Percentiles rank a stretch among this genome's conserved stretches.
phyloP scores from a whole-genome alignment of 441 rosid species.

The Theobroma grandiflorum region DNA sequence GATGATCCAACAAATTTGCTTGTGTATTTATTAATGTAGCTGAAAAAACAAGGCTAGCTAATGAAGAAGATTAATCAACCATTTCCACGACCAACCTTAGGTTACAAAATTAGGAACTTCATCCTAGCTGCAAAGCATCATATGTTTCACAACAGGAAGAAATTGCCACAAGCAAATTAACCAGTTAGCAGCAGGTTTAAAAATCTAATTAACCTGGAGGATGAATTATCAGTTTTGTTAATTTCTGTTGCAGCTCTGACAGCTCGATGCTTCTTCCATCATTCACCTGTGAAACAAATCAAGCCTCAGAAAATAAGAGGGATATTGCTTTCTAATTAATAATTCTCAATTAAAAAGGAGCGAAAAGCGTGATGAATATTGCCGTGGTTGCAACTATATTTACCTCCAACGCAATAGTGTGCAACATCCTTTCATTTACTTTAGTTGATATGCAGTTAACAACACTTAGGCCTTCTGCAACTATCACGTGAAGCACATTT shows the following conservation, averaged over 20 bases:
- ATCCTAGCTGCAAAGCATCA: not conserved
- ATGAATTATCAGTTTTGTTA: constrained; percentile 12
- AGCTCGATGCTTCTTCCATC: constrained; percentile 30
- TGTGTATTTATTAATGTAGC: too few species aligned
- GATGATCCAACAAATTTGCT: too few species aligned
- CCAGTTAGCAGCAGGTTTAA: not conserved
- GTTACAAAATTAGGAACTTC: too few species aligned
- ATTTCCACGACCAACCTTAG: too few species aligned
- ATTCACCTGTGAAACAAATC: constrained; percentile 25
- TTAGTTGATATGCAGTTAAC: constrained; percentile 47
- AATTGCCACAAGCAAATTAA: not conserved
- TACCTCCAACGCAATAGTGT: constrained; percentile 51
- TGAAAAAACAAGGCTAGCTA: too few species aligned
- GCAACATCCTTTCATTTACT: constrained; percentile 40
- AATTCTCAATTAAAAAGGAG: too few species aligned
- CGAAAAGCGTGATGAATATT: too few species aligned
- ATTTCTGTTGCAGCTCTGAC: constrained; percentile 35
- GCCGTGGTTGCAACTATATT: not conserved
- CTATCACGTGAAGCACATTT: constrained; percentile 35
- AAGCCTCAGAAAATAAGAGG: not conserved
- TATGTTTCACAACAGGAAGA: not conserved
- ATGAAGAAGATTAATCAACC: too few species aligned
- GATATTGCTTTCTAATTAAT: too few species aligned
- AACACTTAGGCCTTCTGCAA: constrained; percentile 40
- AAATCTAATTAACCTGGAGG: not conserved